phyloP scores from a whole-genome alignment of 108 stramenopile genomes.

The Conticribra guillardii region DNA sequence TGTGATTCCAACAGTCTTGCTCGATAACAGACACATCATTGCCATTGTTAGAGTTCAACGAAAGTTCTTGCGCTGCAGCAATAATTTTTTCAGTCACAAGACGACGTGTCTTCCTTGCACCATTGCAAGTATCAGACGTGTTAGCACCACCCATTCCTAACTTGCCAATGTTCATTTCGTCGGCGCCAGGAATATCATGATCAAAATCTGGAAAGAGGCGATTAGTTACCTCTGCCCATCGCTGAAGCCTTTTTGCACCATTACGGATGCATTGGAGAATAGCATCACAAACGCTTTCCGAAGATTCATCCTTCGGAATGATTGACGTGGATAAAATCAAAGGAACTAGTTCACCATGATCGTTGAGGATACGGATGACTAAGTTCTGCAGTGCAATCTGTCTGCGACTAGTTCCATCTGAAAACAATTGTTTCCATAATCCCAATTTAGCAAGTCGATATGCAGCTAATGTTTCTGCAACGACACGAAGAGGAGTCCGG shows the following conservation, averaged over 20 bases:
- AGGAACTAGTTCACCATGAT: constrained; percentile 19
- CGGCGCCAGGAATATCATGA: neutral
- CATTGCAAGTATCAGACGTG: constrained; percentile 27
- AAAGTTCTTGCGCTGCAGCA: constrained; percentile 8
- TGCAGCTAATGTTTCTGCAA: constrained; percentile 24
- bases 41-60: too few relatives aligned
- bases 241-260: too few relatives aligned
- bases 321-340: constrained; percentile 30
- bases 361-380: constrained; percentile 18
- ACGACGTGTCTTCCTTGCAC: constrained; percentile 16
- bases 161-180: constrained; percentile 14
- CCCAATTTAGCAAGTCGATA: constrained; percentile 9
- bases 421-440: constrained; percentile 25
- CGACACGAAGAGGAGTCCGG: constrained; percentile 7
- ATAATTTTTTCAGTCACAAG: constrained; percentile 5
- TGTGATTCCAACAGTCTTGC: constrained; percentile 31
- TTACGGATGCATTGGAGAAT: constrained; percentile 4
- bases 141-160: constrained; percentile 8
- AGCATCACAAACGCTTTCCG: constrained; percentile 20
- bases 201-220: neutral
- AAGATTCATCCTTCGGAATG: constrained; percentile 21
- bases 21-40: too few relatives aligned
- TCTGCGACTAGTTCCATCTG: constrained; percentile 23
- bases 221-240: neutral
- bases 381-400: constrained; percentile 22